These are phyloP conservation scores for Yamadazyma diospyri DNA, from an alignment of 1,139 yeast genomes.

Conservation along the genomic window DNA sequence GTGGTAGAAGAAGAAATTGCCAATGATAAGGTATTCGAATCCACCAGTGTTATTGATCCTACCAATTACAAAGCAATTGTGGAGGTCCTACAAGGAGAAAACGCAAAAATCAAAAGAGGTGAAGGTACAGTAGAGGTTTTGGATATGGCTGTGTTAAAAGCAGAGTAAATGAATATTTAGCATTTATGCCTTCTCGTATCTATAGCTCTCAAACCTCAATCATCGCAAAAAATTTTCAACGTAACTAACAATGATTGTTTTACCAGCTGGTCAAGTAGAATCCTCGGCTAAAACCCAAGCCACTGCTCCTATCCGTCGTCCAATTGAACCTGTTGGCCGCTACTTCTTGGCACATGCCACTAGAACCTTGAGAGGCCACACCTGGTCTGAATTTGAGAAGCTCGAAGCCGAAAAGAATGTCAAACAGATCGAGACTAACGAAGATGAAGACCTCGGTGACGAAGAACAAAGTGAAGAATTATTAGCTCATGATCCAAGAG, in stretches of 20 bases:
- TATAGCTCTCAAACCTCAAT: constrained; percentile 1
- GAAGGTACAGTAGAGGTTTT: constrained; percentile 78
- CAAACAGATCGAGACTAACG: constrained; percentile 62
- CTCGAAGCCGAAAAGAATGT: constrained; percentile 91
- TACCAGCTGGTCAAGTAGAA: constrained; percentile 47
- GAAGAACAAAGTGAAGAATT: constrained; percentile 80
- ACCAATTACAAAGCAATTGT: constrained; percentile 72
- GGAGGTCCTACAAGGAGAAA: constrained; percentile 55
- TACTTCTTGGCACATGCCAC: constrained; percentile 95
- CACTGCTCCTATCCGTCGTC: constrained; percentile 73
- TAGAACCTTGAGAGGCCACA: constrained; percentile 93
- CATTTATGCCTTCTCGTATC: background rate
- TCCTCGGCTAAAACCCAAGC: constrained; percentile 52
- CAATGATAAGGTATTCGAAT: constrained; percentile 48
- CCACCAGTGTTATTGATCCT: constrained; percentile 81
- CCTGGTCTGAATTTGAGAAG: constrained; percentile 97
- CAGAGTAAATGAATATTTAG: constrained; percentile 16
- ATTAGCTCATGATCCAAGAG: constrained; percentile 90
- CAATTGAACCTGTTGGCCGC: constrained; percentile 96
- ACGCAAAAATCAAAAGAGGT: constrained; percentile 45
- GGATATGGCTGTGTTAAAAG: constrained; percentile 84
- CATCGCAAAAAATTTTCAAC: constrained; percentile 8
- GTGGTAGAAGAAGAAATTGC: constrained; percentile 52
- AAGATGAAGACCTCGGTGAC: constrained; percentile 70
- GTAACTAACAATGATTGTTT: constrained; percentile 30